Conservation (phyloP, 2,329 filamentous ascomycete genomes). For the Penicillium rolfsii region DNA sequence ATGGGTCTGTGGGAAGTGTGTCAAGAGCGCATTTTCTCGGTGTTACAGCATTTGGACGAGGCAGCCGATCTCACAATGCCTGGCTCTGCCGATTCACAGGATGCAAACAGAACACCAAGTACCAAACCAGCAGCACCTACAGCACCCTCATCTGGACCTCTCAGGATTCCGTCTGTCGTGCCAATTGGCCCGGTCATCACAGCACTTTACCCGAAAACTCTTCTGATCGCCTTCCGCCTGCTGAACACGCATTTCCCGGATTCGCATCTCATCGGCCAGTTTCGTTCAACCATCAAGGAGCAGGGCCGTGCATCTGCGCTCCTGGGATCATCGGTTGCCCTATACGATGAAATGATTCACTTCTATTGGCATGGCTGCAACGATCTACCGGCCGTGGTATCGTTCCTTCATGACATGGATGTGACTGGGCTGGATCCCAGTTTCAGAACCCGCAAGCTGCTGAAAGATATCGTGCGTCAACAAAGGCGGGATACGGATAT, state of each 20-base stretch:
- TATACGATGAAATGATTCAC: conserved; percentile 51
- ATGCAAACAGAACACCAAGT: background rate
- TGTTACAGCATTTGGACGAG: conserved; percentile 36
- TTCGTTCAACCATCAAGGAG: conserved; percentile 46
- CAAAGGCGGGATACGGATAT: conserved; percentile 28
- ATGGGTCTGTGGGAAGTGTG: conserved; percentile 46
- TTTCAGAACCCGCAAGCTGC: conserved; percentile 36
- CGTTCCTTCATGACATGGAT: conserved; percentile 50
- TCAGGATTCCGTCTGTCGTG: conserved; percentile 39
- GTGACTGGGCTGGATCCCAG: conserved; percentile 46
- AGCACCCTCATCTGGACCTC: conserved; percentile 10
- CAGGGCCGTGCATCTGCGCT: conserved; percentile 48
- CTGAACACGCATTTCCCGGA: conserved; percentile 46
- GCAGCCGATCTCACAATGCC: conserved; percentile 9
- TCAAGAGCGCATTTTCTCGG: conserved; percentile 44
- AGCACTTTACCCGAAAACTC: conserved; percentile 46
- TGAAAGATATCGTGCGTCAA: conserved; percentile 37
- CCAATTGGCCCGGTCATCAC: conserved; percentile 39
- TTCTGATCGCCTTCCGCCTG: conserved; percentile 46
- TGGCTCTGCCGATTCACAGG: background rate
- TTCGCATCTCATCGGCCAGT: conserved; percentile 45
- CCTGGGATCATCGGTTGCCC: conserved; percentile 45
- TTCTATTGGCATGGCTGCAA: conserved; percentile 49
- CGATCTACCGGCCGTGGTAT: conserved; percentile 45
- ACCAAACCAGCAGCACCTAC: background rate